phyloP scores from a whole-genome alignment of 2,329 filamentous ascomycete genomes.

The Hirsutella rhossiliensis region DNA sequence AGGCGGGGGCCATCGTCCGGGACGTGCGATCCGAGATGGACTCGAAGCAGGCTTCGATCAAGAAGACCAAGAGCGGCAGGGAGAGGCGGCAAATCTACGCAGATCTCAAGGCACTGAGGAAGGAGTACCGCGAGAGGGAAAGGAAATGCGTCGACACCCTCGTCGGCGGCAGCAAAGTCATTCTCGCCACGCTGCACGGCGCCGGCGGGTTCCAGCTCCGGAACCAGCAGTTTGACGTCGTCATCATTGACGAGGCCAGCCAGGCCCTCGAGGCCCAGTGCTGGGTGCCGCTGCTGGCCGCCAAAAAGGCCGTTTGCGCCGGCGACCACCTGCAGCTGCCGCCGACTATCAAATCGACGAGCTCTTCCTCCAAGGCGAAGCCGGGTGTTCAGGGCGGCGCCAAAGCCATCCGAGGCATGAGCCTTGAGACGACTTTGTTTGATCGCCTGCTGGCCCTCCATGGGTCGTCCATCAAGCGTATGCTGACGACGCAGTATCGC shows the following conservation, averaged over 20 bases:
- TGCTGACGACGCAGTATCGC: slow-evolving; percentile 94
- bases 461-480: slow-evolving; percentile 73
- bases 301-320: slow-evolving; percentile 76
- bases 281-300: slow-evolving; percentile 79
- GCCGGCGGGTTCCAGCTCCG: slow-evolving; percentile 76
- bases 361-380: slow-evolving; percentile 31
- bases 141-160: slow-evolving; percentile 67
- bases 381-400: slow-evolving; percentile 22
- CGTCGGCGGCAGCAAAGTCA: slow-evolving; percentile 68
- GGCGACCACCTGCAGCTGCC: slow-evolving; percentile 92
- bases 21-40: slow-evolving; percentile 93
- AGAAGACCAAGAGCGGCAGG: slow-evolving; percentile 70
- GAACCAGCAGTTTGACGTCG: slow-evolving; percentile 75
- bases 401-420: slow-evolving; percentile 37
- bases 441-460: slow-evolving; percentile 76
- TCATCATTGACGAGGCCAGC: slow-evolving; percentile 91
- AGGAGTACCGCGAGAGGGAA: slow-evolving; percentile 81
- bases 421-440: slow-evolving; percentile 83
- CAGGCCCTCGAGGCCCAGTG: slow-evolving; percentile 94
- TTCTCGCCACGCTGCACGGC: slow-evolving; percentile 85
- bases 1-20: slow-evolving; percentile 77
- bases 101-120: slow-evolving; percentile 74
- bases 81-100: slow-evolving; percentile 74
- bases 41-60: slow-evolving; percentile 74
- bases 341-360: slow-evolving; percentile 80